Conservation (phyloP, 148 eudicot species). For the Persicaria tinctoria region DNA sequence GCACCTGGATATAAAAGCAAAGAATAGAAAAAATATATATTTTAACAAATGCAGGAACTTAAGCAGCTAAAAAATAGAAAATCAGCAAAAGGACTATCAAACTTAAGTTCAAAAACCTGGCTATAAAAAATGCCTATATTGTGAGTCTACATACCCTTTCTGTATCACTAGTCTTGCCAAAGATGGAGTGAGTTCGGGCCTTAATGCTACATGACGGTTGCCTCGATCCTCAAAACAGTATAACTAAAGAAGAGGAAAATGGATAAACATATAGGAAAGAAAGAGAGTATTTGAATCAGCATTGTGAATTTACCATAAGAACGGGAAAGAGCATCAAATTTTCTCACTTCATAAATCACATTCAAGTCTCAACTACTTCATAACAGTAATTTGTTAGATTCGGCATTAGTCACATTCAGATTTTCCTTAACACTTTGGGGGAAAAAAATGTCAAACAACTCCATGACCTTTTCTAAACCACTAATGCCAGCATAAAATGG, state of each 20-base stretch:
- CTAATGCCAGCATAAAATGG: no score
- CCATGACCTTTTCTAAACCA: no score
- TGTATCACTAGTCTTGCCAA: constrained; percentile 75
- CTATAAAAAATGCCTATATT: constrained; percentile 9
- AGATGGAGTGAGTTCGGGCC: constrained; percentile 99
- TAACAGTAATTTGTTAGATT: no score
- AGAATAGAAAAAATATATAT: no score
- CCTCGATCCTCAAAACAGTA: constrained; percentile 99
- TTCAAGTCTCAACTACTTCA: neutral
- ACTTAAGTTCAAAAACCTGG: constrained; percentile 2
- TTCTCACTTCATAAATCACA: neutral
- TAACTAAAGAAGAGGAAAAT: constrained; percentile 38
- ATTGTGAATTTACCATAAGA: neutral
- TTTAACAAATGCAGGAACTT: no score
- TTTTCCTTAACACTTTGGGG: no score
- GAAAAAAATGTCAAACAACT: no score
- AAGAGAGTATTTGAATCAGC: neutral
- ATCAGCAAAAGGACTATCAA: constrained; percentile 5
- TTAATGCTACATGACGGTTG: constrained; percentile 90
- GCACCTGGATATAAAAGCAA: no score
- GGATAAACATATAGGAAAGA: neutral
- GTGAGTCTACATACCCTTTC: neutral
- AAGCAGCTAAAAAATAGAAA: neutral
- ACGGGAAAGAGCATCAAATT: neutral
- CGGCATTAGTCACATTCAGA: no score